These are phyloP conservation scores for Sarocladium brachiariae DNA, from an alignment of 2,329 filamentous ascomycete genomes.

Conservation along the genomic window DNA sequence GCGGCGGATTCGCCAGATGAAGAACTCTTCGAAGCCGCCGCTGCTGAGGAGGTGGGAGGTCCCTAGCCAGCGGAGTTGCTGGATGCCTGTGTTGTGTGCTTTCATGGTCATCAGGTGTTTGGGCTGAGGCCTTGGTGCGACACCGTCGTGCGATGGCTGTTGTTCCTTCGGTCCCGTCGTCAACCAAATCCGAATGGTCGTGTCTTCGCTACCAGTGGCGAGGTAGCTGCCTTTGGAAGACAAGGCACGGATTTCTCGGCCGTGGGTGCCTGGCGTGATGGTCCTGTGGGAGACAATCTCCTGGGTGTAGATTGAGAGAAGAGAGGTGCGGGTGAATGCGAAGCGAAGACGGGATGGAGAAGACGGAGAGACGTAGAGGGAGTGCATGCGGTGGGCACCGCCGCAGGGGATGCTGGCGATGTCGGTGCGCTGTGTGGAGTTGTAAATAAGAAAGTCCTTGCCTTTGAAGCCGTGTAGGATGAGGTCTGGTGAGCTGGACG, in stretches of 20 bases:
- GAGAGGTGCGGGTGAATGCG: constrained; percentile 67
- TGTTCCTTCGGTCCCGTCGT: background rate
- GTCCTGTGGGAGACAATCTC: constrained; percentile 29
- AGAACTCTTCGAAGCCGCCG: constrained; percentile 83
- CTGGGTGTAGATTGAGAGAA: constrained; percentile 41
- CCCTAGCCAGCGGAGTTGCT: constrained; percentile 68
- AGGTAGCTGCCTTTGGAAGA: constrained; percentile 34
- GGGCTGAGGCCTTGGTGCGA: no score
- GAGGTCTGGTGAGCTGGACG: constrained; percentile 40
- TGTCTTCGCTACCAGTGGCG: constrained; percentile 69
- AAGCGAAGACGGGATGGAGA: constrained; percentile 38
- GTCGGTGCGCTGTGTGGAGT: constrained; percentile 64
- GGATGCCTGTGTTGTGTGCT: constrained; percentile 76
- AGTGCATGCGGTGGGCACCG: constrained; percentile 74
- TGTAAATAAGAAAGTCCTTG: constrained; percentile 75
- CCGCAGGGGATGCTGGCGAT: constrained; percentile 72
- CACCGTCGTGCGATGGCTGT: background rate
- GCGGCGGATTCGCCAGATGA: constrained; percentile 64
- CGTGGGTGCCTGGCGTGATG: constrained; percentile 67
- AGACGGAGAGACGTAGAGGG: constrained; percentile 27
- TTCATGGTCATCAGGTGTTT: constrained; percentile 59
- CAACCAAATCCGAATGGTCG: constrained; percentile 63
- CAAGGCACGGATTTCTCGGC: constrained; percentile 66
- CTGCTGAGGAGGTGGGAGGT: constrained; percentile 74
- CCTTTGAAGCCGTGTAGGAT: constrained; percentile 76